Evolutionary conservation across 306 rosid genomes (phyloP).

Genomic region (Prunus dulcis): DNA sequence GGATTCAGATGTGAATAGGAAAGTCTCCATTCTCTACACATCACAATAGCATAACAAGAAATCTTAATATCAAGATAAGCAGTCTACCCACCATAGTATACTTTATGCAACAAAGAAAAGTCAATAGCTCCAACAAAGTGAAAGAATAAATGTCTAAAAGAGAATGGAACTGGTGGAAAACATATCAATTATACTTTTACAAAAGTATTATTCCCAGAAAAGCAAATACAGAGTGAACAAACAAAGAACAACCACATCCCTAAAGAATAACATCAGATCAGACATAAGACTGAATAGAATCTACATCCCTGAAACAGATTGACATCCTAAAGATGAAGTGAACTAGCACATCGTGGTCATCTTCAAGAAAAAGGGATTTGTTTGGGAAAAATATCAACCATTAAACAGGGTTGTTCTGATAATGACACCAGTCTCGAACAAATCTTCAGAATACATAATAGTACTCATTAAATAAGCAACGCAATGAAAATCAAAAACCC

Average conservation of each 20-base stretch:
- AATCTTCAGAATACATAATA: neutral
- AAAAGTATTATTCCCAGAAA: conserved; percentile 11
- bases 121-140: neutral
- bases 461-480: neutral
- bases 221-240: conserved; percentile 3
- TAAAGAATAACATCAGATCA: conserved; percentile 8
- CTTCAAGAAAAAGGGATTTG: neutral
- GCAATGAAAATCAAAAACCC: neutral
- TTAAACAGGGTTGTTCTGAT: neutral
- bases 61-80: conserved; percentile 13
- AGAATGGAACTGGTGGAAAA: neutral
- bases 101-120: neutral
- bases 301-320: conserved; percentile 8
- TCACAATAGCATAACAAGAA: conserved; percentile 4
- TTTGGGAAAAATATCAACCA: neutral
- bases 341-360: neutral
- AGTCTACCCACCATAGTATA: neutral
- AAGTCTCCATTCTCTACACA: conserved; percentile 79
- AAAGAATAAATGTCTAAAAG: neutral
- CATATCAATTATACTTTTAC: neutral
- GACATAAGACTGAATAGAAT: conserved; percentile 23
- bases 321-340: neutral
- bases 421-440: neutral
- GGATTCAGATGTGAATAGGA: conserved; percentile 91
- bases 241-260: conserved; percentile 21